Evolutionary conservation across 257 asterid species (phyloP), one percentile per base, ranked within the genome.

Genomic region (Capsicum rhomboideum): DNA sequence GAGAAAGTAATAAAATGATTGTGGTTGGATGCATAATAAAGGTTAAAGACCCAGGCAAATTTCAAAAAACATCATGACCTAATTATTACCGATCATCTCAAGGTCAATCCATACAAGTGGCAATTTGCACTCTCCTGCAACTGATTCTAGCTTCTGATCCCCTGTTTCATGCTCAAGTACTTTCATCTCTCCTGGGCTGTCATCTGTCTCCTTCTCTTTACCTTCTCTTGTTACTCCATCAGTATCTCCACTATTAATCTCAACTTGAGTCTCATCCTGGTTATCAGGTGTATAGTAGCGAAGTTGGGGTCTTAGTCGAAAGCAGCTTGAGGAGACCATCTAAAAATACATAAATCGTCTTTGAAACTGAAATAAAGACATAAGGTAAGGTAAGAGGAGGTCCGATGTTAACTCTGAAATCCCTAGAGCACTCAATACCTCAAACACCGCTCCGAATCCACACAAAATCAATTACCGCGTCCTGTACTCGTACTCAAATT

Each of bases 31-130:
- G 61, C 61, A n/a, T n/a, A n/a, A 54, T 23, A 61, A 40, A 91
- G 90, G 93, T 44, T 97, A 87, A 95, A 18, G 23, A 55, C 88
- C 98, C 98, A 95, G 86, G 92, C 97, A 49, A 92, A 97, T 64
- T 97, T 97, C 92, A 92, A 86, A 88, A 42, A 92, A 93, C 66
- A 84, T 89, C 34, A 16, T 54, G 46, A 44, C 29, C 7, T 52
- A 79, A 54, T 29, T 11, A 31, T 79, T 79, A 91, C 99, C 99
- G 44, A 97, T 94, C 99, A 96, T 96, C 88, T 96, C 99, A 88
- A 96, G 92, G 90, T 94, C 99, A 87, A 96, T 89, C 99, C 98
- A 96, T 83, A 94, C 97, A 54, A 96, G 98, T 59, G 99, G 99
- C 92, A 93, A 86, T 89, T 56, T 94, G 91, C 83, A 94, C 74